phyloP scores from a whole-genome alignment of 805 yeast genomes.

The Clavispora asparagi region DNA sequence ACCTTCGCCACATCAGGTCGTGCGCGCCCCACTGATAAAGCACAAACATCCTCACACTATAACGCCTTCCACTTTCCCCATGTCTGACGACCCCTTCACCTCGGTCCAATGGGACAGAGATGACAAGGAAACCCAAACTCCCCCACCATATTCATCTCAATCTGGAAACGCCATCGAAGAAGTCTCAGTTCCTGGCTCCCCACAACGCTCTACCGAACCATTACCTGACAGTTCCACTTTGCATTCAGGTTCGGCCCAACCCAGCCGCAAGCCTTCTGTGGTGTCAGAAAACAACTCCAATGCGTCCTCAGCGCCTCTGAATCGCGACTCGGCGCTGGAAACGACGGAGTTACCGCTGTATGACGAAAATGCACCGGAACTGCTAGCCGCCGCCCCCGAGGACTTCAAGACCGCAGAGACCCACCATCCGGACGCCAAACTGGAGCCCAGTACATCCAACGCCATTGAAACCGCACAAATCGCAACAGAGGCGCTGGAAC shows the following conservation, averaged over 20 bases:
- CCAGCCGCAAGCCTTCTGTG: neutral
- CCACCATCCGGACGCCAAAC: neutral
- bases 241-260: neutral
- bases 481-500: neutral
- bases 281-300: neutral
- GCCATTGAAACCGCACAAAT: neutral
- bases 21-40: constrained; percentile 6
- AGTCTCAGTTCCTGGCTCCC: neutral
- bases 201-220: neutral
- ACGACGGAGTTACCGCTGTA: neutral
- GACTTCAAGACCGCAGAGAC: neutral
- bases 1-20: neutral
- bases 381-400: neutral
- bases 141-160: neutral
- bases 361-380: neutral
- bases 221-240: constrained; percentile 2
- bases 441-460: neutral
- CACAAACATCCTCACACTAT: neutral
- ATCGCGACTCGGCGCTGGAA: neutral
- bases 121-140: constrained; percentile 15
- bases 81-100: constrained; percentile 45
- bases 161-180: neutral
- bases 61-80: neutral
- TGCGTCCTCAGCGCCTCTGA: neutral
- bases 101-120: constrained; percentile 56